These are phyloP conservation scores for Nicotiana sylvestris DNA, from an alignment of 257 asterid genomes.

Conservation along the genomic window DNA sequence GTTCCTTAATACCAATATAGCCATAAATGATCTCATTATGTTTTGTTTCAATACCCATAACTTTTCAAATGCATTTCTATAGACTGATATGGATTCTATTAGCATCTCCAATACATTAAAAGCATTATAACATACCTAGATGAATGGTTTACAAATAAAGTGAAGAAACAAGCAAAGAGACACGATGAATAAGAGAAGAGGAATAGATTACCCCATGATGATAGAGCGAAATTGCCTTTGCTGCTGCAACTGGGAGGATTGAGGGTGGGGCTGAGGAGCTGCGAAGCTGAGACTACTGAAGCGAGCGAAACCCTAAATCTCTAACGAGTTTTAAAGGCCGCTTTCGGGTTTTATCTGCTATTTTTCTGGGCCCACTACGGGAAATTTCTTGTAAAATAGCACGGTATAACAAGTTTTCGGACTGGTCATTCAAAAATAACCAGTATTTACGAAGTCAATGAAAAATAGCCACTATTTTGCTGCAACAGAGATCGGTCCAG, in stretches of 20 bases:
- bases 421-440: too few species aligned
- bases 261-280: background rate
- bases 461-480: too few species aligned
- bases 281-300: background rate
- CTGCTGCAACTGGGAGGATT: background rate
- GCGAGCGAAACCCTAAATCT: background rate
- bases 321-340: background rate
- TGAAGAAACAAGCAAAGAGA: background rate
- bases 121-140: background rate
- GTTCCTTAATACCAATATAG: background rate
- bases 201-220: slow-evolving; percentile 11
- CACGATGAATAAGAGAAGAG: background rate
- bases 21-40: background rate
- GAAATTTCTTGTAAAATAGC: background rate
- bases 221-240: background rate
- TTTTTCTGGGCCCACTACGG: background rate
- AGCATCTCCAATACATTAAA: background rate
- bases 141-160: background rate
- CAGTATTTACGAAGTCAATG: too few species aligned
- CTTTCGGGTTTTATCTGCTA: background rate
- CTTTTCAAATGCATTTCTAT: background rate
- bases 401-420: too few species aligned
- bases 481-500: too few species aligned
- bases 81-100: background rate
- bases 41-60: background rate